phyloP scores from a whole-genome alignment of 371 early-diverging fungal genomes.

The Dichotomocladium elegans region DNA sequence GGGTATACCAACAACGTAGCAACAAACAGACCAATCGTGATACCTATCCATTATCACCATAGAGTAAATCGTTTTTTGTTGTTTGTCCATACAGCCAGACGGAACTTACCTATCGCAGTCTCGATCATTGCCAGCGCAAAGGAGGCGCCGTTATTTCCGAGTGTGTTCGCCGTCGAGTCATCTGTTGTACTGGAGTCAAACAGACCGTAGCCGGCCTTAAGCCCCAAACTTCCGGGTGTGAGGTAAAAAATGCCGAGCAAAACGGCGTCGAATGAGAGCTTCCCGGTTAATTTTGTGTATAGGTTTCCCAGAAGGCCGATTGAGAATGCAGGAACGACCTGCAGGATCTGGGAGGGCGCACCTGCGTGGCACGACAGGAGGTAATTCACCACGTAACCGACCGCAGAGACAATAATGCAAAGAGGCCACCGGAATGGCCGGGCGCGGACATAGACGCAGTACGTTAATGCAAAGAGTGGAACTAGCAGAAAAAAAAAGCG shows the following conservation, averaged over 20 bases:
- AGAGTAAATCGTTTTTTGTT: not conserved
- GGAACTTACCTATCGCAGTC: slow-evolving; percentile 20
- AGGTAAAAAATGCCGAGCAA: slow-evolving; percentile 50
- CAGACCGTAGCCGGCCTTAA: slow-evolving; percentile 43
- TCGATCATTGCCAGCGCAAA: slow-evolving; percentile 50
- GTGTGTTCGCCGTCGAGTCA: slow-evolving; percentile 17
- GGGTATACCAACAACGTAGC: slow-evolving; percentile 57
- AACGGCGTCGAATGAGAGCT: slow-evolving; percentile 52
- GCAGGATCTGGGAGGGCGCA: slow-evolving; percentile 42
- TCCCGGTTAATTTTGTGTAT: slow-evolving; percentile 45
- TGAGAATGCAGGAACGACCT: slow-evolving; percentile 50
- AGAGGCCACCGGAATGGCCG: slow-evolving; percentile 27
- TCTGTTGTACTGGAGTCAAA: slow-evolving; percentile 17
- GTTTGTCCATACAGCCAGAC: not conserved
- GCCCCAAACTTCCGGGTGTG: slow-evolving; percentile 54
- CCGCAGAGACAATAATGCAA: slow-evolving; percentile 31
- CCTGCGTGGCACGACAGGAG: slow-evolving; percentile 27
- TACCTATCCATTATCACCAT: slow-evolving; percentile 18
- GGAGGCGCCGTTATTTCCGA: slow-evolving; percentile 32
- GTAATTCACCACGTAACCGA: slow-evolving; percentile 32
- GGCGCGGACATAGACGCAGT: slow-evolving; percentile 39
- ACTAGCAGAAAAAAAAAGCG: slow-evolving; percentile 31
- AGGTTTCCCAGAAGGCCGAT: slow-evolving; percentile 54
- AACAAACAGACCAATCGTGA: slow-evolving; percentile 57
- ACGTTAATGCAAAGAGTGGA: slow-evolving; percentile 37